Percentiles rank a stretch among this genome's conserved stretches.
These are phyloP conservation scores for Dujonia santamariae DNA, from an alignment of 1,139 yeast species.

Conservation along the genomic window DNA sequence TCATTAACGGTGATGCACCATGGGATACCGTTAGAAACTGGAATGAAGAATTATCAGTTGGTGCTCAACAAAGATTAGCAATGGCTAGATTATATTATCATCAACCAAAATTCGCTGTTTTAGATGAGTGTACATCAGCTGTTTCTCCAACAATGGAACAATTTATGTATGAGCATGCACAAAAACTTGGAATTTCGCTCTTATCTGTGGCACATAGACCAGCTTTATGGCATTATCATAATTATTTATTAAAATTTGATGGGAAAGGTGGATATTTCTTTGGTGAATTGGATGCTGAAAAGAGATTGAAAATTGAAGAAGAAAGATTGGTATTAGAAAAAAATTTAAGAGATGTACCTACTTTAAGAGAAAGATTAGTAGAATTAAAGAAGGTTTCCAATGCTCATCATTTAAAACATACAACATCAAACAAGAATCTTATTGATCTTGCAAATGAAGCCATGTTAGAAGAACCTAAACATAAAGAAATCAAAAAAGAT, in stretches of 20 bases:
- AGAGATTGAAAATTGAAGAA: constrained; percentile 66
- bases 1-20: constrained; percentile 36
- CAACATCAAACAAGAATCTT: constrained; percentile 4
- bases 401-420: constrained; percentile 4
- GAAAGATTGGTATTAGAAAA: constrained; percentile 66
- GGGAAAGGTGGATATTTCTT: constrained; percentile 78
- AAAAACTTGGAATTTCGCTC: constrained; percentile 73
- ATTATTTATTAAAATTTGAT: constrained; percentile 76
- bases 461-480: background rate
- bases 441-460: background rate
- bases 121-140: constrained; percentile 95
- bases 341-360: constrained; percentile 63
- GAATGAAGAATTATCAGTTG: constrained; percentile 85
- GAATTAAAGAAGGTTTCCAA: constrained; percentile 54
- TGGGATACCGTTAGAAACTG: constrained; percentile 76
- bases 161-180: constrained; percentile 84
- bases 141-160: constrained; percentile 91
- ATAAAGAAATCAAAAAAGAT: too few relatives aligned
- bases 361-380: constrained; percentile 58
- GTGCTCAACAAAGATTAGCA: constrained; percentile 91
- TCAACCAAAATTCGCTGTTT: constrained; percentile 86
- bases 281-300: constrained; percentile 65
- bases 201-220: constrained; percentile 91
- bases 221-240: constrained; percentile 91
- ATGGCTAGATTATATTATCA: constrained; percentile 93